phyloP scores from a whole-genome alignment of 1,139 yeast genomes.

The Suhomyces wounanorum region DNA sequence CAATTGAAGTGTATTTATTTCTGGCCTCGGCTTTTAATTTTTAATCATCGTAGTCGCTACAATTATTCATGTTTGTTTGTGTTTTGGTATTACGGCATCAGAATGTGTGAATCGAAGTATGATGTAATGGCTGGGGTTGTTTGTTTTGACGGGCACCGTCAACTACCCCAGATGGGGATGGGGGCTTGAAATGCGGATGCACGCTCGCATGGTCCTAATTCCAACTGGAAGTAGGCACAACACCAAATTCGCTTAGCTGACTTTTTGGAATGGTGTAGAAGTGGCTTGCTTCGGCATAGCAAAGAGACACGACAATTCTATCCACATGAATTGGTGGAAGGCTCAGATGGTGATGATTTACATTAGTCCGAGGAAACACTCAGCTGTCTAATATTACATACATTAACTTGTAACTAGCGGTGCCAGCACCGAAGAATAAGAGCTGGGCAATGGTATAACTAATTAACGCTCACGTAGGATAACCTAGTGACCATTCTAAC shows the following conservation, averaged over 20 bases:
- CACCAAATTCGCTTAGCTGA: neutral
- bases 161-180: no score
- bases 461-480: constrained; percentile 5
- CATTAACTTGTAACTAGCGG: neutral
- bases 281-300: neutral
- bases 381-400: neutral
- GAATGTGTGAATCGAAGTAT: no score
- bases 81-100: no score
- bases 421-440: neutral
- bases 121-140: no score
- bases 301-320: neutral
- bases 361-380: neutral
- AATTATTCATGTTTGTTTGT: no score
- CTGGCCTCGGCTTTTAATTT: no score
- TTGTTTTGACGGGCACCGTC: no score
- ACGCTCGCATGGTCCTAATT: no score
- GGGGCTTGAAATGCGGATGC: no score
- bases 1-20: no score
- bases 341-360: neutral
- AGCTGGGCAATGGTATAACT: neutral
- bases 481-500: constrained; percentile 15
- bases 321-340: neutral
- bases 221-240: no score
- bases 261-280: neutral
- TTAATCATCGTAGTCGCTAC: no score